phyloP scores from a whole-genome alignment of 2,329 filamentous ascomycete genomes.

The Pestalotiopsis sp. region DNA sequence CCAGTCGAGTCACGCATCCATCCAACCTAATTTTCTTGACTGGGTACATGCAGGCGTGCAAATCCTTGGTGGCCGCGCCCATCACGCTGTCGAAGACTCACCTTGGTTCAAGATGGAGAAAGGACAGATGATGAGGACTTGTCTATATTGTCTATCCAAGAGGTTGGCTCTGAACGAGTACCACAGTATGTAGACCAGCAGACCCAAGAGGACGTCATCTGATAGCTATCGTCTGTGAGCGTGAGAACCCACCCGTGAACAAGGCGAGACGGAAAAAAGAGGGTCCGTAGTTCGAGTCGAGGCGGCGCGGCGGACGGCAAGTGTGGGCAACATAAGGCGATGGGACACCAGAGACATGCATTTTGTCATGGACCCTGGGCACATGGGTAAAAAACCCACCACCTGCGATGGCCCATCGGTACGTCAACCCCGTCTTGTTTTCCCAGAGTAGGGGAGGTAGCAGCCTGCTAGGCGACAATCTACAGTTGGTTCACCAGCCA shows the following conservation, averaged over 20 bases:
- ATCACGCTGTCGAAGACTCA: too few relatives aligned
- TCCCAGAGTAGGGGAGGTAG: neutral
- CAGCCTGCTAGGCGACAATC: neutral
- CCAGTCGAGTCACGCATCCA: conserved; percentile 4
- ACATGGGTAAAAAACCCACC: neutral
- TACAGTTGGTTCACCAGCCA: neutral
- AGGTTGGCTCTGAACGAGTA: too few relatives aligned
- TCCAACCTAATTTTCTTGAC: too few relatives aligned
- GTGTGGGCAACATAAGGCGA: neutral
- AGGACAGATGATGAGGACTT: too few relatives aligned
- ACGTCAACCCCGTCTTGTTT: too few relatives aligned
- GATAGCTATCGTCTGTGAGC: neutral
- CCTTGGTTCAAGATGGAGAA: too few relatives aligned
- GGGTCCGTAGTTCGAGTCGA: neutral
- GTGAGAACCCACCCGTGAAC: neutral
- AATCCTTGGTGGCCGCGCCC: too few relatives aligned
- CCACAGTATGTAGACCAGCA: neutral
- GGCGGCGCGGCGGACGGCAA: neutral
- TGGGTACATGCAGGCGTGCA: too few relatives aligned
- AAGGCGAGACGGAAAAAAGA: neutral
- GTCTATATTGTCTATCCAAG: too few relatives aligned
- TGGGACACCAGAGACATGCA: neutral
- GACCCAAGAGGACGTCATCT: neutral
- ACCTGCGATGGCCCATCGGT: neutral
- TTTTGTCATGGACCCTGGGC: neutral